These are phyloP conservation scores for Plasmodium cynomolgi DNA, from an alignment of 169 alveolate species.

Conservation along the genomic window DNA sequence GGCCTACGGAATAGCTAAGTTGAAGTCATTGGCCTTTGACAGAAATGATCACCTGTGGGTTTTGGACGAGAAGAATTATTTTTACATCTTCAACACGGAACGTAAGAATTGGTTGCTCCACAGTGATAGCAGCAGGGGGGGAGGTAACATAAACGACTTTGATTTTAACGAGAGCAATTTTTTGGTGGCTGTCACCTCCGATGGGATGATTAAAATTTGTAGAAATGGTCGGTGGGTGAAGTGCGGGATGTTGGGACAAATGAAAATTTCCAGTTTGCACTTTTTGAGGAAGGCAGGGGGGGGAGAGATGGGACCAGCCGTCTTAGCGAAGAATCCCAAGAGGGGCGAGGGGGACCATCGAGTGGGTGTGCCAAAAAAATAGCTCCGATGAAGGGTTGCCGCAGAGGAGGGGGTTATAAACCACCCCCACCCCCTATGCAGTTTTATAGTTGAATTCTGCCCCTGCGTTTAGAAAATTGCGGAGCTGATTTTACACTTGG, in stretches of 20 bases:
- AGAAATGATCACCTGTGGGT: slow-evolving; percentile 50
- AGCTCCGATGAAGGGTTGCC: neutral
- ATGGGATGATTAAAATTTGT: slow-evolving; percentile 48
- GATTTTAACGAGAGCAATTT: slow-evolving; percentile 51
- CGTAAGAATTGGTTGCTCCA: slow-evolving; percentile 60
- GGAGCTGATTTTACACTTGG: neutral
- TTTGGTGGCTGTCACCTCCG: slow-evolving; percentile 44
- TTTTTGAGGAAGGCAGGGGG: slow-evolving; percentile 10
- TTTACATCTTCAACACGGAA: slow-evolving; percentile 19
- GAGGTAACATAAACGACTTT: slow-evolving; percentile 47
- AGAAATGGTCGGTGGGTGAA: slow-evolving; percentile 41
- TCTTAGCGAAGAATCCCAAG: too few species aligned
- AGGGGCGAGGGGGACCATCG: neutral
- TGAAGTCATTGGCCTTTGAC: slow-evolving; percentile 66
- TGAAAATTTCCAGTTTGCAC: slow-evolving; percentile 56
- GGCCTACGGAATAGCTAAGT: slow-evolving; percentile 66
- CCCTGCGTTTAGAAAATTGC: neutral
- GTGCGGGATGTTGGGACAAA: slow-evolving; percentile 58
- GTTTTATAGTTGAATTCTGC: neutral
- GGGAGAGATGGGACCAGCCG: neutral
- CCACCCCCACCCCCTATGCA: neutral
- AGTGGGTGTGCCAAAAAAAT: neutral
- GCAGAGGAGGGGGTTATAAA: neutral
- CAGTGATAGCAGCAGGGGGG: slow-evolving; percentile 18
- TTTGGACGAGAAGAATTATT: slow-evolving; percentile 54